Conservation (phyloP, 495 filamentous ascomycete species). For the Trichoderma parareesei region DNA sequence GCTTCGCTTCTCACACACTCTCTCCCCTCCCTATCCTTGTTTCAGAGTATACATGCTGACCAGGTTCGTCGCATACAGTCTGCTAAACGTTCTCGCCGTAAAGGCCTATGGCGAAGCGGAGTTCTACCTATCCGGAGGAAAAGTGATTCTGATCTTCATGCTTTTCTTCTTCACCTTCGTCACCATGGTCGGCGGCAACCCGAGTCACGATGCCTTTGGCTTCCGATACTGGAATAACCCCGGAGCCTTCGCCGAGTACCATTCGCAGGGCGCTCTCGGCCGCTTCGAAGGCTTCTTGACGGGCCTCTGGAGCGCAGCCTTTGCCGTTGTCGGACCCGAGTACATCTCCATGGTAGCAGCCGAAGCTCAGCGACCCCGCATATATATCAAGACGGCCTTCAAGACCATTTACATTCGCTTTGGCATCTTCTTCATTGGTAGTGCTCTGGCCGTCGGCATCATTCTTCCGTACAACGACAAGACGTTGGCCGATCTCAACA, state of each 20-base stretch:
- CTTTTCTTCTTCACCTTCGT: conserved; percentile 42
- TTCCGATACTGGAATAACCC: conserved; percentile 59
- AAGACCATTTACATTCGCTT: conserved; percentile 44
- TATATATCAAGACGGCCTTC: conserved; percentile 41
- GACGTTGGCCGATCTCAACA: conserved; percentile 18
- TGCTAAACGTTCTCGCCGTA: conserved; percentile 38
- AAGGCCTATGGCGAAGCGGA: conserved; percentile 39
- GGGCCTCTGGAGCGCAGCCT: conserved; percentile 29
- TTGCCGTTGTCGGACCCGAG: conserved; percentile 31
- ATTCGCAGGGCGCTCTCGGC: conserved; percentile 43
- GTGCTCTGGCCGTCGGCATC: conserved; percentile 40
- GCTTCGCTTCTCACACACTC: not conserved
- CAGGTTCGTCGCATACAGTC: conserved; percentile 23
- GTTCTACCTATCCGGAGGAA: conserved; percentile 41
- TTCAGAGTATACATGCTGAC: conserved; percentile 7
- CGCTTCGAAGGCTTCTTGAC: conserved; percentile 38
- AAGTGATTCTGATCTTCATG: conserved; percentile 37
- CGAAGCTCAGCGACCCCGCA: conserved; percentile 32
- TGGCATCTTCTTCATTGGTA: conserved; percentile 41
- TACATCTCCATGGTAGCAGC: conserved; percentile 37
- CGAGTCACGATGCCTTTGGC: conserved; percentile 35
- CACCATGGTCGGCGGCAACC: conserved; percentile 44
- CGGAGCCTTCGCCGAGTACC: conserved; percentile 55
- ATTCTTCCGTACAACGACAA: conserved; percentile 38
- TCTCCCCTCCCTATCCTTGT: not conserved